phyloP scores from a whole-genome alignment of 192 early-diverging fungal species.

The Helicostylum pulchrum region DNA sequence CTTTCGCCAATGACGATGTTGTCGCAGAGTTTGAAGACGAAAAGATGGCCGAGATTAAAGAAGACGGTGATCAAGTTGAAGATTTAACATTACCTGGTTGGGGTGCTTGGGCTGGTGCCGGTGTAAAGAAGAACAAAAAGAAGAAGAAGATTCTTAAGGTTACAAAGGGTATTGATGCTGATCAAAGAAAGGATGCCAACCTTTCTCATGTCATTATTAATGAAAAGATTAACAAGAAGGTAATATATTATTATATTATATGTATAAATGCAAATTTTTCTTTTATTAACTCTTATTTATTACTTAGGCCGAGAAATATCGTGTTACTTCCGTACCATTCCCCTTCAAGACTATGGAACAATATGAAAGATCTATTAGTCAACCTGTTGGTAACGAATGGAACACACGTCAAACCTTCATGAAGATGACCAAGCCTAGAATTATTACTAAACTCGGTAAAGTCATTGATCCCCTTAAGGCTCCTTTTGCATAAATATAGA shows the following conservation, averaged over 20 bases:
- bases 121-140: conserved; percentile 44
- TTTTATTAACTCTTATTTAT: conserved; percentile 2
- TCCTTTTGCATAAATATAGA: conserved; percentile 50
- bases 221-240: conserved; percentile 82
- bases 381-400: conserved; percentile 96
- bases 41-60: conserved; percentile 64
- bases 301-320: conserved; percentile 71
- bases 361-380: conserved; percentile 81
- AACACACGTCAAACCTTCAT: conserved; percentile 74
- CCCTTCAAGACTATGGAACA: conserved; percentile 83
- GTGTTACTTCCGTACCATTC: conserved; percentile 70
- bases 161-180: conserved; percentile 53
- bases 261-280: neutral
- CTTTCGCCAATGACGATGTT: conserved; percentile 94
- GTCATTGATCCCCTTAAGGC: conserved; percentile 84
- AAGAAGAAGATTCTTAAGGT: conserved; percentile 44
- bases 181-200: conserved; percentile 69
- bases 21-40: conserved; percentile 89
- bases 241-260: conserved; percentile 17
- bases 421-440: conserved; percentile 74
- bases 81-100: conserved; percentile 92
- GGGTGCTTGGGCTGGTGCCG: conserved; percentile 81
- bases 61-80: conserved; percentile 75
- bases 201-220: conserved; percentile 90
- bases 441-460: conserved; percentile 78